These are phyloP conservation scores for Phytophthora podocarpi DNA, from an alignment of 352 stramenopile species.

Conservation along the genomic window DNA sequence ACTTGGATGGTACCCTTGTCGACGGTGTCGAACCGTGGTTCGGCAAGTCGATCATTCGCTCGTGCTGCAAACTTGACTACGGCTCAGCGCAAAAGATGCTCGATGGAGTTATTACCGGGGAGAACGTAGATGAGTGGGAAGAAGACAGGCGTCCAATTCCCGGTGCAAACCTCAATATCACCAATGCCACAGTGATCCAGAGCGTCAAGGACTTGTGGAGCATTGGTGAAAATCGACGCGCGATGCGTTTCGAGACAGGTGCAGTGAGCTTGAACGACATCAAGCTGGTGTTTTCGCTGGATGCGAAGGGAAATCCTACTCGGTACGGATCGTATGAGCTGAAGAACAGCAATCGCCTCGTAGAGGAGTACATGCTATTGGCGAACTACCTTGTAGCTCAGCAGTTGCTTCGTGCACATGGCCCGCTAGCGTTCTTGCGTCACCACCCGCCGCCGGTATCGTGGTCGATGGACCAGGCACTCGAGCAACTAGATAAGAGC, in stretches of 20 bases:
- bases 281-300: conserved; percentile 95
- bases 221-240: conserved; percentile 70
- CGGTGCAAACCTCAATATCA: conserved; percentile 52
- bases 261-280: conserved; percentile 92
- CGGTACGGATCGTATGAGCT: conserved; percentile 91
- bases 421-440: conserved; percentile 89
- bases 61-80: conserved; percentile 97
- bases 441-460: conserved; percentile 85
- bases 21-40: conserved; percentile 94
- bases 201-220: conserved; percentile 72
- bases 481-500: conserved; percentile 49
- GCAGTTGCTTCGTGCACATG: conserved; percentile 90
- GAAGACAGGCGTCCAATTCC: conserved; percentile 48
- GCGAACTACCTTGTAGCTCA: conserved; percentile 98
- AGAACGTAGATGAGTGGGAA: conserved; percentile 80
- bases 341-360: conserved; percentile 94
- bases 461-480: conserved; percentile 46
- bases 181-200: conserved; percentile 60
- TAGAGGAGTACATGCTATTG: conserved; percentile 99
- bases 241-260: conserved; percentile 91
- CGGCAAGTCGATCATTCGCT: conserved; percentile 97
- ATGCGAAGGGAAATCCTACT: conserved; percentile 91
- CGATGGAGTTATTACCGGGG: conserved; percentile 80
- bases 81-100: conserved; percentile 97
- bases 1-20: conserved; percentile 92